A percentile compares a stretch with the other conserved stretches of the same genome.
Conservation (phyloP, 352 stramenopile genomes). For the Globisporangium echinulatum region DNA sequence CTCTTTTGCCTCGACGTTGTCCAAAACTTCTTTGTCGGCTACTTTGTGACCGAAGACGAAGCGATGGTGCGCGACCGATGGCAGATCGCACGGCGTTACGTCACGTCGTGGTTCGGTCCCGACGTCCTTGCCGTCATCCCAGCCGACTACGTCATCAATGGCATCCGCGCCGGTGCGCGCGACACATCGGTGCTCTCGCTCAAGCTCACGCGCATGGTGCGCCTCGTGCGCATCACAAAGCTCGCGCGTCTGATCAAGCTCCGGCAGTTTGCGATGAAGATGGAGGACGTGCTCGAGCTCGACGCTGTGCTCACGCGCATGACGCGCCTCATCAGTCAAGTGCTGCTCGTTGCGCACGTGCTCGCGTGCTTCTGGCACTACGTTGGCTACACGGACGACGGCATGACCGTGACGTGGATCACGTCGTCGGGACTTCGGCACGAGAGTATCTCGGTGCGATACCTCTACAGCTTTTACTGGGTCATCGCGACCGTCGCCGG, state of each 20-base stretch:
- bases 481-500: constrained; percentile 71
- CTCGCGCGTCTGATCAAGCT: constrained; percentile 66
- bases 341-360: constrained; percentile 66
- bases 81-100: constrained; percentile 43
- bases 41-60: constrained; percentile 58
- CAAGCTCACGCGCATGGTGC: constrained; percentile 53
- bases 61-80: constrained; percentile 37
- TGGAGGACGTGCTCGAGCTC: constrained; percentile 61
- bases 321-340: constrained; percentile 52
- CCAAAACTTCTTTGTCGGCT: constrained; percentile 70
- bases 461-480: constrained; percentile 85
- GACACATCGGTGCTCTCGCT: constrained; percentile 52
- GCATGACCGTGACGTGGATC: constrained; percentile 44
- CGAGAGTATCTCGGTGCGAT: constrained; percentile 31
- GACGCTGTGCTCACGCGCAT: constrained; percentile 61
- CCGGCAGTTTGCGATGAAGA: constrained; percentile 58
- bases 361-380: constrained; percentile 79
- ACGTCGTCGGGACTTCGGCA: constrained; percentile 17
- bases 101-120: constrained; percentile 53
- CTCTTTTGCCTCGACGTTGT: constrained; percentile 62
- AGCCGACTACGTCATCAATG: constrained; percentile 40
- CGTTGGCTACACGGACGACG: constrained; percentile 34
- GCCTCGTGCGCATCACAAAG: constrained; percentile 66
- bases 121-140: constrained; percentile 46
- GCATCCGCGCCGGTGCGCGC: constrained; percentile 4